These are phyloP conservation scores for Hebeloma cylindrosporum DNA, from an alignment of 768 basidiomycete species.

Conservation along the genomic window DNA sequence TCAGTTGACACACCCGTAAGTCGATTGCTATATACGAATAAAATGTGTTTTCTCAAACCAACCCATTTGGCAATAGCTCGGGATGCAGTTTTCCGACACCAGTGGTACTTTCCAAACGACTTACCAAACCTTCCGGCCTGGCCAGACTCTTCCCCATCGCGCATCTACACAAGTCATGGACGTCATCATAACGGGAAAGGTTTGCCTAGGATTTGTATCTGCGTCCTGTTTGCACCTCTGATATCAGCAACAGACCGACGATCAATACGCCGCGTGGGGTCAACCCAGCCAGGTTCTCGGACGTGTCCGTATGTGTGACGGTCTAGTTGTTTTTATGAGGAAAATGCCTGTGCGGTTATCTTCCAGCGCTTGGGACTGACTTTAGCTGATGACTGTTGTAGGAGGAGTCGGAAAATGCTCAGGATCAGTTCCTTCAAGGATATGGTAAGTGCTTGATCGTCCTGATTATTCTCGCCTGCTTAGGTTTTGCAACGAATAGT, in stretches of 20 bases:
- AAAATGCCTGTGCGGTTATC: slow-evolving; percentile 10
- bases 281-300: slow-evolving; percentile 50
- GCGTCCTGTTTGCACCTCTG: background rate
- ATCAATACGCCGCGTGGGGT: slow-evolving; percentile 54
- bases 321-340: slow-evolving; percentile 49
- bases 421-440: slow-evolving; percentile 40
- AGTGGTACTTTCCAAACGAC: slow-evolving; percentile 34
- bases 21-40: background rate
- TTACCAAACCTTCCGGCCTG: slow-evolving; percentile 38
- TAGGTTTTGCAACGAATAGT: slow-evolving; percentile 30
- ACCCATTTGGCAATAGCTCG: slow-evolving; percentile 38
- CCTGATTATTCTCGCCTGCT: slow-evolving; percentile 3
- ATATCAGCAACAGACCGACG: slow-evolving; percentile 41
- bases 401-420: background rate
- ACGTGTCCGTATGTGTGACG: slow-evolving; percentile 58
- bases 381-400: slow-evolving; percentile 2
- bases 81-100: slow-evolving; percentile 40
- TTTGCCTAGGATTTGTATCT: slow-evolving; percentile 25
- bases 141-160: slow-evolving; percentile 15
- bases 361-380: background rate
- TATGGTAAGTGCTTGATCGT: slow-evolving; percentile 36
- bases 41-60: slow-evolving; percentile 28
- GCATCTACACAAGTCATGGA: slow-evolving; percentile 36
- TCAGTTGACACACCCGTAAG: slow-evolving; percentile 41
- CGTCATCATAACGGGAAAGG: slow-evolving; percentile 54